These are phyloP conservation scores for Yarrowia yakushimensis DNA, from an alignment of 805 yeast genomes.

Conservation along the genomic window DNA sequence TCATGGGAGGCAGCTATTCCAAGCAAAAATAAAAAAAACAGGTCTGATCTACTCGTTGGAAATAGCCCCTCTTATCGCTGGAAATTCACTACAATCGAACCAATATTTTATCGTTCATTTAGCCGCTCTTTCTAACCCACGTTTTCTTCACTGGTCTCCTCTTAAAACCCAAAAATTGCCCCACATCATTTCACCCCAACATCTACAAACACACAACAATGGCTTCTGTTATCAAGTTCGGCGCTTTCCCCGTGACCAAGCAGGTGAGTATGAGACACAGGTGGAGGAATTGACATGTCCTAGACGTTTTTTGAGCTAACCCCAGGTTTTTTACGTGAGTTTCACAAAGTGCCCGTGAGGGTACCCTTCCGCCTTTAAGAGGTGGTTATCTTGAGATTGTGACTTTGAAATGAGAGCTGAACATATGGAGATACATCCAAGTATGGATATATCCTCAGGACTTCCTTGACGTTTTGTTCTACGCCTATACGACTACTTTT, in stretches of 20 bases:
- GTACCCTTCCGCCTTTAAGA: not conserved
- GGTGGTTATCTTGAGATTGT: no score
- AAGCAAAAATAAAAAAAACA: no score
- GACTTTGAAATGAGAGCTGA: no score
- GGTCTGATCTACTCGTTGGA: no score
- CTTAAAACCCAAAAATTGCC: not conserved
- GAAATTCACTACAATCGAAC: no score
- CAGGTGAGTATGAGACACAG: constrained; percentile 36
- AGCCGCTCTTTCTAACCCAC: not conserved
- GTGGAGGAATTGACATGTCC: not conserved
- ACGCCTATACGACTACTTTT: not conserved
- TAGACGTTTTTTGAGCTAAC: not conserved
- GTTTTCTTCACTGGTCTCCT: not conserved
- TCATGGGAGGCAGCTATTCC: no score
- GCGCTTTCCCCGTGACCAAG: constrained; percentile 35
- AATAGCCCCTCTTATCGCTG: no score
- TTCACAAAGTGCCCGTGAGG: not conserved
- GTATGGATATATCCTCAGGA: no score
- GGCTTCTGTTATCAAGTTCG: constrained; percentile 33
- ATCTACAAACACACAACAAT: constrained; percentile 16
- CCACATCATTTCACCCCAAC: constrained; percentile 10
- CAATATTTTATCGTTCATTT: no score
- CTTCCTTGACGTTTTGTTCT: not conserved
- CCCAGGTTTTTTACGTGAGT: constrained; percentile 25
- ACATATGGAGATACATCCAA: no score